phyloP scores from a whole-genome alignment of 1,284 basidiomycete genomes.

The Apiotrichum gracile region DNA sequence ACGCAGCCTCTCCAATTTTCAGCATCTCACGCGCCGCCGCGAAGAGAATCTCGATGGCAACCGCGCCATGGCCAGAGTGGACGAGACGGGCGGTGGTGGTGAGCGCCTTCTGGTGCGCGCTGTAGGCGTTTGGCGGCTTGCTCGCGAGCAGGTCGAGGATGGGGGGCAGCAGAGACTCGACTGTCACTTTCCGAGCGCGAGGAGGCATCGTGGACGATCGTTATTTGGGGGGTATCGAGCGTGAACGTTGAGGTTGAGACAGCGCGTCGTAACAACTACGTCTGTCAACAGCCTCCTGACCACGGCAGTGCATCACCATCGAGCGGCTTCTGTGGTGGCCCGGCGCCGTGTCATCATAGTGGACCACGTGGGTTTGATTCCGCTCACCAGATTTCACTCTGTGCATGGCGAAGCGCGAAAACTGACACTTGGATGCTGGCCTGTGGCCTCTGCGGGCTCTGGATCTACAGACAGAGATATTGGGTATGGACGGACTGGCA shows the following conservation, averaged over 20 bases:
- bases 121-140: slow-evolving; percentile 59
- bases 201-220: slow-evolving; percentile 33
- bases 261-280: too few relatives aligned
- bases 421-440: too few relatives aligned
- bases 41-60: slow-evolving; percentile 81
- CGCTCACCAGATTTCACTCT: too few relatives aligned
- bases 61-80: slow-evolving; percentile 69
- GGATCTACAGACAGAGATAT: too few relatives aligned
- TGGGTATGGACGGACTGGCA: too few relatives aligned
- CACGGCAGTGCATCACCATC: too few relatives aligned
- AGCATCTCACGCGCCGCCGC: slow-evolving; percentile 74
- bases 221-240: neutral
- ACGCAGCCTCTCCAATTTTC: slow-evolving; percentile 78
- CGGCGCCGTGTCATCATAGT: neutral
- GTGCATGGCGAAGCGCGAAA: too few relatives aligned
- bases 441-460: too few relatives aligned
- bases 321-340: neutral
- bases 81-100: slow-evolving; percentile 82
- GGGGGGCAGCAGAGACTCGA: slow-evolving; percentile 42
- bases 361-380: too few relatives aligned
- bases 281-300: too few relatives aligned
- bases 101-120: slow-evolving; percentile 89
- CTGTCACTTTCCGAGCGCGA: slow-evolving; percentile 30
- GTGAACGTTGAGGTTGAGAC: neutral
- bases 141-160: slow-evolving; percentile 38